Evolutionary conservation across 2,329 filamentous ascomycete genomes (phyloP).

Genomic region (Fusarium odoratissimum): DNA sequence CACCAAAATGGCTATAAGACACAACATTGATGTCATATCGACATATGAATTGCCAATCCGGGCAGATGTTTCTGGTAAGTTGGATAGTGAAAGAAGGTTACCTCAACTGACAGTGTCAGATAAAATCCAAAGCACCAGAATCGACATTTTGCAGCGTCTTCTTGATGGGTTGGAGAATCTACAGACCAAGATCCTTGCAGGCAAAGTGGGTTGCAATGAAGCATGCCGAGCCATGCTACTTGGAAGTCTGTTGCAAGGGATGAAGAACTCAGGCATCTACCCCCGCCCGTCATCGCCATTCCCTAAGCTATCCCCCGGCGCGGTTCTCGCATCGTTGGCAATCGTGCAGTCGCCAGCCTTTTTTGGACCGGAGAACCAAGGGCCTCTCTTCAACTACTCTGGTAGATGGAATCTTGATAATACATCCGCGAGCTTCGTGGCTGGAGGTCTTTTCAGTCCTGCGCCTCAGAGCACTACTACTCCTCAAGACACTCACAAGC

Average conservation of each 20-base stretch:
- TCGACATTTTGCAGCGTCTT: accelerated
- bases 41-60: not conserved
- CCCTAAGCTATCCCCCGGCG: not conserved
- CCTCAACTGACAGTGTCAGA: accelerated
- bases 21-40: too few species aligned
- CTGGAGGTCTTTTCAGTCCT: not conserved
- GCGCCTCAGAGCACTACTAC: not conserved
- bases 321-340: accelerated
- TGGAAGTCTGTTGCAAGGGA: accelerated
- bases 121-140: not conserved
- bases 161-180: accelerated
- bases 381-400: accelerated
- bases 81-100: accelerated
- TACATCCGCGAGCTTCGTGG: accelerated
- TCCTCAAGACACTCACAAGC: too few species aligned
- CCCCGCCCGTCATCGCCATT: accelerated
- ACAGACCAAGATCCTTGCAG: accelerated
- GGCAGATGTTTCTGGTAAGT: not conserved
- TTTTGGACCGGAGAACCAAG: not conserved
- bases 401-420: not conserved
- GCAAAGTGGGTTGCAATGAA: not conserved
- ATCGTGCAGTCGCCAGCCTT: not conserved
- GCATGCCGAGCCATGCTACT: not conserved
- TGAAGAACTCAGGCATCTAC: accelerated
- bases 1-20: not conserved